Conservation (phyloP, 345 rosid genomes). For the Citrus hindsii region DNA sequence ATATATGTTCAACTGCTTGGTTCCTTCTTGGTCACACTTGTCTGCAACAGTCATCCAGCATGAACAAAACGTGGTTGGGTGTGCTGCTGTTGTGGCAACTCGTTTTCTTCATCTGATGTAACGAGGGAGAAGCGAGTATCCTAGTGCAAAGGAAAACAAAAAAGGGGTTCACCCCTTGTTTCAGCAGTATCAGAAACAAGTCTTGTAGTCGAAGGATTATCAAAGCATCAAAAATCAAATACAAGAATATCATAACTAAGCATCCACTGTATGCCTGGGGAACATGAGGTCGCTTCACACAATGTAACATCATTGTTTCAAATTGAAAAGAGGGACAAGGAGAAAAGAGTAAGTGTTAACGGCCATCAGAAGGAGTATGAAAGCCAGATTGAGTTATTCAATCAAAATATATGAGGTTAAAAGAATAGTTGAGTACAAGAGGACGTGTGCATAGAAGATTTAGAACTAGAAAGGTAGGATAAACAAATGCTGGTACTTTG, state of each 20-base stretch:
- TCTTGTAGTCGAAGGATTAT: not conserved
- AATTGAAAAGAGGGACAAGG: not conserved
- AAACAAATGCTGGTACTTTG: not conserved
- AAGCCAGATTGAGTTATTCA: not conserved
- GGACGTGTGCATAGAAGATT: not conserved
- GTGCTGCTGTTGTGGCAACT: constrained; percentile 27
- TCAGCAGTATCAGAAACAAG: not conserved
- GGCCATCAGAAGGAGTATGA: not conserved
- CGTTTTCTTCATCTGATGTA: constrained; percentile 47
- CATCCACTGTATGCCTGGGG: not conserved
- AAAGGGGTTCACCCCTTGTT: not conserved
- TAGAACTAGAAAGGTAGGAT: not conserved
- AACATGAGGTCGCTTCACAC: not conserved
- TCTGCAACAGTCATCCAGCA: constrained; percentile 10
- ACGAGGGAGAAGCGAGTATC: constrained; percentile 20
- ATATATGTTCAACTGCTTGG: not conserved
- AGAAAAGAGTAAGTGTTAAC: not conserved
- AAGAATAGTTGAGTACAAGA: not conserved
- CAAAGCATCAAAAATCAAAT: not conserved
- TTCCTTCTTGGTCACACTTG: not conserved
- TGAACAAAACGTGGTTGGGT: constrained; percentile 23
- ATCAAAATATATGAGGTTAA: not conserved
- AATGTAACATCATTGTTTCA: not conserved
- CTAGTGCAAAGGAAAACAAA: constrained; percentile 8
- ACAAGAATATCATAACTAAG: not conserved